Conservation (phyloP, 1,284 basidiomycete species). For the Phlebopus sp. region DNA sequence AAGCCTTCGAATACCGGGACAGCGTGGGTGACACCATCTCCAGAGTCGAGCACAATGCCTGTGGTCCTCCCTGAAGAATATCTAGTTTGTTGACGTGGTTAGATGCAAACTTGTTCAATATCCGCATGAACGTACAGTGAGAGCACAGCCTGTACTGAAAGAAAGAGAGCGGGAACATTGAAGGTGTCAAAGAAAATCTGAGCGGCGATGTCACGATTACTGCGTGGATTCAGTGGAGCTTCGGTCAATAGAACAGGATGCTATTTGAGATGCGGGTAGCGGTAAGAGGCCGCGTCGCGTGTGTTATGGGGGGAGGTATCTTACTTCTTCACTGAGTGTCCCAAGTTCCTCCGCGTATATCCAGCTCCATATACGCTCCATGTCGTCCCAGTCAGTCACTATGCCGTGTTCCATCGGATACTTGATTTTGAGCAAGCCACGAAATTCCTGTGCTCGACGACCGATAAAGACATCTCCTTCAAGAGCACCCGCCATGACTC, state of each 20-base stretch:
- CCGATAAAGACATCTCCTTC: slow-evolving; percentile 95
- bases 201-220: slow-evolving; percentile 91
- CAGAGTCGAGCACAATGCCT: slow-evolving; percentile 97
- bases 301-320: slow-evolving; percentile 19
- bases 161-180: slow-evolving; percentile 98
- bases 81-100: slow-evolving; percentile 43
- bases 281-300: slow-evolving; percentile 2
- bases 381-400: slow-evolving; percentile 97
- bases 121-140: slow-evolving; percentile 67
- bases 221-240: slow-evolving; percentile 91
- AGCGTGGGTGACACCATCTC: slow-evolving; percentile 98
- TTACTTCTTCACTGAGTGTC: slow-evolving; percentile 92
- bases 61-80: slow-evolving; percentile 99
- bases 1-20: slow-evolving; percentile 99
- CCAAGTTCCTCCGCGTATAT: slow-evolving; percentile 94
- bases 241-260: slow-evolving; percentile 96
- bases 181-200: slow-evolving; percentile 99
- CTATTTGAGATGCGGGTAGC: slow-evolving; percentile 42
- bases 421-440: slow-evolving; percentile 93
- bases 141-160: slow-evolving; percentile 95
- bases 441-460: slow-evolving; percentile 87
- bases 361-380: slow-evolving; percentile 98
- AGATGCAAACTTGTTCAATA: slow-evolving; percentile 4
- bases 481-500: slow-evolving; percentile 94
- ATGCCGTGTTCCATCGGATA: slow-evolving; percentile 98